Evolutionary conservation across 1,284 basidiomycete species (phyloP), one percentile per base, ranked within the genome.

Genomic region (Sanghuangporus weigelae): DNA sequence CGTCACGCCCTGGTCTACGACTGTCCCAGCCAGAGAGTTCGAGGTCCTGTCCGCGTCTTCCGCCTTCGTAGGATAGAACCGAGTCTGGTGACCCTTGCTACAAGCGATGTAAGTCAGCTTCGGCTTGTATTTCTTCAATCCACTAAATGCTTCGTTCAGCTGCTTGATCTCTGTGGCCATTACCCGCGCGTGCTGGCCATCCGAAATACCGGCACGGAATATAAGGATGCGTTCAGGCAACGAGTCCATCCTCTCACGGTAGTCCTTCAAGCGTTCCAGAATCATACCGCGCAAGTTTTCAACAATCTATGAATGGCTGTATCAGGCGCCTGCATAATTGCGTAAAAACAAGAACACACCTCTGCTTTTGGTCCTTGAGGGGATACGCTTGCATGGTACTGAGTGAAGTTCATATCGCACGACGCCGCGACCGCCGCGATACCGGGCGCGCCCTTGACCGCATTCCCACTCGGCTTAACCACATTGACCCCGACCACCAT

Each of bases 61-160:
- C 16, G 40, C 23, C 62, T 62, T 1, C 10, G 49, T 82, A 0
- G 89, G 79, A 72, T 78, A 88, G 71, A 87, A 84, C 50, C 84
- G 82, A 0, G 89, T 85, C 69, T 93, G 83, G 70, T 93, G 91
- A 0, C 90, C 82, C 73, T 92, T 93, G 8, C 89, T 88, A 70
- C 89, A 92, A 60, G 92, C 80, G 65, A 89, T 76, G 69, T 92
- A 89, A 10, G 86, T 85, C 11, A 93, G 70, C 50, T 79, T 77
- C 0, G 90, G 91, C 19, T 73, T 71, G 70, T 90, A 92, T 1
- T 74, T 71, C 19, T 73, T 77, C 49, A 89, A 73, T 61, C 77
- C 80, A 68, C 79, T 75, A 75, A 87, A 88, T 0, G 89, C 84
- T 1, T 77, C 75, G 6, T 79, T 69, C 23, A 91, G 80, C 66